Conservation (phyloP, 768 basidiomycete species). For the Chalciporus piperatus region DNA sequence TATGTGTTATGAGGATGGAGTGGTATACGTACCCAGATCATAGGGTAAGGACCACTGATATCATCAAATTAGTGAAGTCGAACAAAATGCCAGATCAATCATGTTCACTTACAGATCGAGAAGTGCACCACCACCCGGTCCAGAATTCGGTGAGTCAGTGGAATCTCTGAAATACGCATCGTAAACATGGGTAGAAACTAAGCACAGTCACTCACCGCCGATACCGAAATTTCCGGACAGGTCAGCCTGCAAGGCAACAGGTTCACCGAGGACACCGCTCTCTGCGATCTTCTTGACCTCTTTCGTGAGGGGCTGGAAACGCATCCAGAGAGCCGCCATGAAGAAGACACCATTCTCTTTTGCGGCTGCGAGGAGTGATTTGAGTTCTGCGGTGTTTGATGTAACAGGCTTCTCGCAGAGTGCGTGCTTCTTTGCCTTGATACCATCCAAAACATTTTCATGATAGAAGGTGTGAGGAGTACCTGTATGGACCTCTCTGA, state of each 20-base stretch:
- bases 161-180: conserved; percentile 45
- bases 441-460: conserved; percentile 67
- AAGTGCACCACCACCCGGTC: conserved; percentile 81
- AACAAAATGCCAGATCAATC: neutral
- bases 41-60: conserved; percentile 73
- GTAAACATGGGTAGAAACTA: neutral
- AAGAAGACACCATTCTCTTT: conserved; percentile 80
- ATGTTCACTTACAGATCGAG: conserved; percentile 67
- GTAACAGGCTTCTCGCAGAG: conserved; percentile 91
- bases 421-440: conserved; percentile 79
- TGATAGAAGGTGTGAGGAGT: conserved; percentile 88
- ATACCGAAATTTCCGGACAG: conserved; percentile 66
- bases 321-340: conserved; percentile 91
- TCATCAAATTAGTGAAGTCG: conserved; percentile 3
- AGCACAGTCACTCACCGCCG: conserved; percentile 43
- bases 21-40: conserved; percentile 60
- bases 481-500: conserved; percentile 38
- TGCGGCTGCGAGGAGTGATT: conserved; percentile 69
- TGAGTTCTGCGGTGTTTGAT: conserved; percentile 69
- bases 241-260: conserved; percentile 71
- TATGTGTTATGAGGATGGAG: neutral
- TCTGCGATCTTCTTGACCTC: conserved; percentile 66
- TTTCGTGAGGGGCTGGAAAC: conserved; percentile 67
- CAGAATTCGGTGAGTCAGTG: conserved; percentile 70
- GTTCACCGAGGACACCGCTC: conserved; percentile 60